Conservation (phyloP, 768 basidiomycete species). For the Rhodotorula paludigena region DNA sequence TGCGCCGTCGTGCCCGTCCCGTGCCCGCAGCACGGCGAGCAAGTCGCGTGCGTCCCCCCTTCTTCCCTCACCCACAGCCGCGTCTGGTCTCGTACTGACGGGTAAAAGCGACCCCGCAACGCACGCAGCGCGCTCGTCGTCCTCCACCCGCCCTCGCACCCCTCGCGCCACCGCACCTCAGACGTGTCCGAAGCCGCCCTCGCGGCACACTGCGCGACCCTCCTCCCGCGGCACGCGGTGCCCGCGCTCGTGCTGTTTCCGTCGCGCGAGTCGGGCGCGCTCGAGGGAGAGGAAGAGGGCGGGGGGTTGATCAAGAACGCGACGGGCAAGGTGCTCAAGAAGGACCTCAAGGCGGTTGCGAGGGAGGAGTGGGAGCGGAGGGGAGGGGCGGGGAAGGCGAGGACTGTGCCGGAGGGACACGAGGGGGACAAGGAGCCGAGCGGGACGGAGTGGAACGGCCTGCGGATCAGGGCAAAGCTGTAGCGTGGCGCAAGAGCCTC, state of each 20-base stretch:
- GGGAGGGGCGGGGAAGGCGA: background rate
- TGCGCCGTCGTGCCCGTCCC: conserved; percentile 36
- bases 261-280: too few relatives aligned
- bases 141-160: conserved; percentile 2
- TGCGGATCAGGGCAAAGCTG: background rate
- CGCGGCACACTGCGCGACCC: conserved; percentile 8
- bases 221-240: conserved; percentile 32
- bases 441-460: too few relatives aligned
- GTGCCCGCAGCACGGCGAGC: conserved; percentile 35
- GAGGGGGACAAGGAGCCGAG: background rate
- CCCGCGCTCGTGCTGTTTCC: conserved; percentile 38
- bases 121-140: conserved; percentile 32
- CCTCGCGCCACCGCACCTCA: background rate
- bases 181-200: conserved; percentile 19
- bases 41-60: conserved; percentile 29
- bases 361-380: conserved; percentile 21
- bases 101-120: too few relatives aligned
- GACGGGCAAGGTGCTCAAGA: conserved; percentile 42
- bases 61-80: background rate
- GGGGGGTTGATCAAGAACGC: conserved; percentile 28
- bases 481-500: background rate
- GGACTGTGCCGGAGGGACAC: conserved; percentile 3
- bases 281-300: background rate
- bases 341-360: conserved; percentile 12
- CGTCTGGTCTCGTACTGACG: background rate